phyloP scores from a whole-genome alignment of 495 filamentous ascomycete genomes.

The Lepidopterella palustris region DNA sequence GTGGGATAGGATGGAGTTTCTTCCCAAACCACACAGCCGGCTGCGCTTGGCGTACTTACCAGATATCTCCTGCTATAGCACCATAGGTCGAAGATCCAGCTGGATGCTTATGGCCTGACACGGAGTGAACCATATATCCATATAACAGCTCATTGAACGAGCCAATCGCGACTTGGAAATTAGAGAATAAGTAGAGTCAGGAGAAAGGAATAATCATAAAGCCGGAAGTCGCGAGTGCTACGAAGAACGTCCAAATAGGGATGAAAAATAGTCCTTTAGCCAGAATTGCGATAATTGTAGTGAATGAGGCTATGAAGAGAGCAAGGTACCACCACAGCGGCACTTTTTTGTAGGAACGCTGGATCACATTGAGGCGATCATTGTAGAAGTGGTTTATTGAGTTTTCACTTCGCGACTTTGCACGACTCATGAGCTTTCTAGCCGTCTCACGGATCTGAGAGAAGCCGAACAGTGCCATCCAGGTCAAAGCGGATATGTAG shows the following conservation, averaged over 20 bases:
- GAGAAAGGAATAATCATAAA: conserved; percentile 48
- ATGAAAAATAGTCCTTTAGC: conserved; percentile 48
- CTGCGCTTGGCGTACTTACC: too few relatives aligned
- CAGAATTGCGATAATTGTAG: conserved; percentile 44
- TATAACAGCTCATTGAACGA: conserved; percentile 52
- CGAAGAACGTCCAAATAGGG: conserved; percentile 51
- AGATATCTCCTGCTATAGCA: conserved; percentile 42
- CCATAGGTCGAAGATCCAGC: conserved; percentile 49
- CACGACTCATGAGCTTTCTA: conserved; percentile 36
- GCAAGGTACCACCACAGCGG: conserved; percentile 49
- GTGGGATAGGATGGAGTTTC: too few relatives aligned
- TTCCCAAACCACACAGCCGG: too few relatives aligned
- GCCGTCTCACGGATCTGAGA: conserved; percentile 41
- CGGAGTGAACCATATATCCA: conserved; percentile 50
- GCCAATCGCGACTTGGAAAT: conserved; percentile 47
- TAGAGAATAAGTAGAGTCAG: conserved; percentile 52
- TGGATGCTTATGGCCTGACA: conserved; percentile 43
- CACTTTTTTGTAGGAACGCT: conserved; percentile 49
- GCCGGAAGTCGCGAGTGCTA: conserved; percentile 46
- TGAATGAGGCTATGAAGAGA: conserved; percentile 44
- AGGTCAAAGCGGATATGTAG: conserved; percentile 49
- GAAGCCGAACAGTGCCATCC: conserved; percentile 51
- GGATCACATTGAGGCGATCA: conserved; percentile 50
- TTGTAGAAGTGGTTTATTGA: conserved; percentile 48
- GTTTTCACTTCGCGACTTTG: conserved; percentile 17